Percentiles rank a stretch among this genome's conserved stretches.
These are phyloP conservation scores for Colletotrichum simmondsii DNA, from an alignment of 2,329 filamentous ascomycete species.

Conservation along the genomic window DNA sequence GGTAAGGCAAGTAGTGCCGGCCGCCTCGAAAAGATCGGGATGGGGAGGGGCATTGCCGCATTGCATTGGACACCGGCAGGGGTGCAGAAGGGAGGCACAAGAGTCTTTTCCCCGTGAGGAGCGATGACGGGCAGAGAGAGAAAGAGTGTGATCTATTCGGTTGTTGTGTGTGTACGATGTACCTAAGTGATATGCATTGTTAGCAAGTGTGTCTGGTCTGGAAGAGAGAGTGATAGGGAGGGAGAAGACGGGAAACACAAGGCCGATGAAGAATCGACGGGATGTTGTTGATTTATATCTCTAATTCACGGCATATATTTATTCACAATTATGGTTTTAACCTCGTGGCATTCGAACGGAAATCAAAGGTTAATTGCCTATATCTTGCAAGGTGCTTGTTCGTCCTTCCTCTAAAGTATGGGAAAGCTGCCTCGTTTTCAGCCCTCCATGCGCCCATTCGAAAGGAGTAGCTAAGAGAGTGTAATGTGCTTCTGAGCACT, in stretches of 20 bases:
- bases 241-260: too few relatives aligned
- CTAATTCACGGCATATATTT: neutral
- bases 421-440: neutral
- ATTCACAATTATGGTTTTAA: neutral
- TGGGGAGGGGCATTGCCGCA: conserved; percentile 1
- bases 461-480: too few relatives aligned
- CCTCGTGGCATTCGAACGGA: neutral
- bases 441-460: neutral
- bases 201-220: neutral
- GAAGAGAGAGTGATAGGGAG: too few relatives aligned
- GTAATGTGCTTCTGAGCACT: neutral
- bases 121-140: neutral
- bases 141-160: neutral
- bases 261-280: too few relatives aligned
- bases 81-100: neutral
- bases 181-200: neutral
- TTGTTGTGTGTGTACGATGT: neutral
- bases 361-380: neutral
- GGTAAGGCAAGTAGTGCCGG: conserved; percentile 29
- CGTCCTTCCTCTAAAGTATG: neutral
- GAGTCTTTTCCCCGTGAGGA: neutral
- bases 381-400: neutral
- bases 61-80: neutral
- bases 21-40: neutral
- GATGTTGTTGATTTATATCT: neutral